Evolutionary conservation across 2,329 filamentous ascomycete species (phyloP).

Genomic region (Diplodia mutila): DNA sequence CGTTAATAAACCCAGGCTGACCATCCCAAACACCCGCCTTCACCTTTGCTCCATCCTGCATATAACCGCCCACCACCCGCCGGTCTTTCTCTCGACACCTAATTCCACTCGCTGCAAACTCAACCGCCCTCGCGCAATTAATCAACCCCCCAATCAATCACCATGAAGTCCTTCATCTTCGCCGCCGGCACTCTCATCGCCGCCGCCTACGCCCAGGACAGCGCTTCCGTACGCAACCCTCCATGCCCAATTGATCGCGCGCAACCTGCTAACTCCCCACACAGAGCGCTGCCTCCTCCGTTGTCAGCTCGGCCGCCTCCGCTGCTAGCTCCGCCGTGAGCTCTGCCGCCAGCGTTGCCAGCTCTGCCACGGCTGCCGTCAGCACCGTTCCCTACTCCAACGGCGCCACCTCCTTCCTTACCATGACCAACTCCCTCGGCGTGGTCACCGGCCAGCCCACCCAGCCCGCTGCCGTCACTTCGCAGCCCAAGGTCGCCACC

Average conservation of each 20-base stretch:
- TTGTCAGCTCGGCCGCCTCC: slow-evolving; percentile 5
- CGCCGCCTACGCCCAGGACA: slow-evolving; percentile 24
- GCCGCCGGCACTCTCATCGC: slow-evolving; percentile 24
- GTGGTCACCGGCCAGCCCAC: slow-evolving; percentile 40
- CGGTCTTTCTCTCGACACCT: slow-evolving; percentile 1
- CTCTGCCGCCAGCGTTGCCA: background rate
- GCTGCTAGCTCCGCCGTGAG: background rate
- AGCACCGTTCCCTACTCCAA: slow-evolving; percentile 27
- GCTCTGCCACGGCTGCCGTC: background rate
- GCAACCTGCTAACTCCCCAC: background rate
- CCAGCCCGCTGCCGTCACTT: slow-evolving; percentile 33
- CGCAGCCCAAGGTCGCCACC: slow-evolving; percentile 33
- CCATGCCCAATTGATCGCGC: background rate
- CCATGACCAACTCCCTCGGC: slow-evolving; percentile 40
- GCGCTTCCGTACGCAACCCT: background rate
- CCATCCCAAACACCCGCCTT: slow-evolving; percentile 20
- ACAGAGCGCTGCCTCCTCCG: slow-evolving; percentile 9
- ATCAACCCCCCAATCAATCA: background rate
- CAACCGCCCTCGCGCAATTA: background rate
- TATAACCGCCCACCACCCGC: background rate
- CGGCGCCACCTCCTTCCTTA: slow-evolving; percentile 37
- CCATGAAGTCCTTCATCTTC: slow-evolving; percentile 25
- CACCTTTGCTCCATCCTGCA: slow-evolving; percentile 3
- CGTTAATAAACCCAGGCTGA: slow-evolving; percentile 2
- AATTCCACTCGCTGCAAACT: slow-evolving; percentile 19